phyloP scores from a whole-genome alignment of 768 basidiomycete genomes.

The Vishniacozyma victoriae region DNA sequence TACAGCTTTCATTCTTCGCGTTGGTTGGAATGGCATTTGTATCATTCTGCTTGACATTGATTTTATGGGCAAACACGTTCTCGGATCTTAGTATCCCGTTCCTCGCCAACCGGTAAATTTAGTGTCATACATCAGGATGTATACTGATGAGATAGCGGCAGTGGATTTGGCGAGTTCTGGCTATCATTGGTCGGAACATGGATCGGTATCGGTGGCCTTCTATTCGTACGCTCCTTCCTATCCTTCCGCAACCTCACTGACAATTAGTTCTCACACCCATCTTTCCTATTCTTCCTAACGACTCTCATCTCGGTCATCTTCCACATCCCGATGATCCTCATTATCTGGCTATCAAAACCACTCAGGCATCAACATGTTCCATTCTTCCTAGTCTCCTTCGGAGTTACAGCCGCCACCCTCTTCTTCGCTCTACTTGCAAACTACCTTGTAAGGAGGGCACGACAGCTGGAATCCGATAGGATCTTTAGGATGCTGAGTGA shows the following conservation, averaged over 20 bases:
- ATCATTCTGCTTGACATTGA: conserved; percentile 27
- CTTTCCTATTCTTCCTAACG: conserved; percentile 44
- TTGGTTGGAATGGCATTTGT: conserved; percentile 31
- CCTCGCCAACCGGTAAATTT: conserved; percentile 26
- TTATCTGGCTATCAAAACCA: conserved; percentile 31
- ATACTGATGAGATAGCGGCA: conserved; percentile 20
- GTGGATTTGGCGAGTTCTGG: conserved; percentile 44
- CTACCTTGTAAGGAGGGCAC: conserved; percentile 37
- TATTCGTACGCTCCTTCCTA: conserved; percentile 31
- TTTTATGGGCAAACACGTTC: conserved; percentile 38
- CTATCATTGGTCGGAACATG: conserved; percentile 39
- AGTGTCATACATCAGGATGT: neutral
- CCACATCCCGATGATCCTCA: conserved; percentile 37
- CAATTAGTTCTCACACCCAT: conserved; percentile 41
- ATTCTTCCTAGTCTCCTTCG: conserved; percentile 36
- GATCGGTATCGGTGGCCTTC: conserved; percentile 38
- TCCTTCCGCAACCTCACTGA: conserved; percentile 1
- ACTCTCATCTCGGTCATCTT: conserved; percentile 37
- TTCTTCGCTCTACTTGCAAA: conserved; percentile 36
- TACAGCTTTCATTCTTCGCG: conserved; percentile 30
- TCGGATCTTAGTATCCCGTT: conserved; percentile 23
- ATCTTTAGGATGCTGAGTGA: conserved; percentile 39
- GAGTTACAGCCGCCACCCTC: conserved; percentile 28
- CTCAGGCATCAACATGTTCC: conserved; percentile 31
- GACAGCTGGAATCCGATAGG: conserved; percentile 31